Base-by-base conservation (phyloP, 2,329 filamentous ascomycete genomes). In the Septoria petroselini region DNA sequence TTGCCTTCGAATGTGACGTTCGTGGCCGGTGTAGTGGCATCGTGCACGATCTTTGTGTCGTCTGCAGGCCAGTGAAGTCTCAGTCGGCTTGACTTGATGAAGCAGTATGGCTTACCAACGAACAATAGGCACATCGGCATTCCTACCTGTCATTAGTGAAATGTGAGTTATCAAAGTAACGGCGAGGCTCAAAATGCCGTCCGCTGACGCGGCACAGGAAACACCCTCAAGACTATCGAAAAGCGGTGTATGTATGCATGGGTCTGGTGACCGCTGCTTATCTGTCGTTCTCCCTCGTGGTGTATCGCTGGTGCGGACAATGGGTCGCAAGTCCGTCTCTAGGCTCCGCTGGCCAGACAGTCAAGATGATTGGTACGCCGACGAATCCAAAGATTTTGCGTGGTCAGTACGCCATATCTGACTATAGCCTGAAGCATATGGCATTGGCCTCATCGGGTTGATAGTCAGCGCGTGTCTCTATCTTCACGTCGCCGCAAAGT, bases 91-190 rank as follows among this genome's bases (percentile, higher is more conserved):
- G 35, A 17, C 9, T 15, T 9, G 15, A 38, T 15, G 17, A 7
- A 8, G 5, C 17, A 18, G 6, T 3, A 19, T 3, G 17, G 35
- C 35, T 38, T 15, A 38, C 35, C 19, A 15, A 37, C 21, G 35
- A n/a, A 8, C 19, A 78, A 23, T 15, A 47, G 43, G 77, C 14
- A 83, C 80, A 0, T 78, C 76, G 0, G 79, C 79, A 1, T 85
- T 84, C 60, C 67, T 85, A 1, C 80, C 81, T 3, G 79, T 85
- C 50, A 84, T 85, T 45, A 79, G 77, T 0, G 83, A 85, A 68
- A 85, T 85, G 43, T 47, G 35, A 47, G 43, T 30, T 25, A 7
- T 8, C 15, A 17, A 15, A 9, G n/a, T 17, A 3, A 7, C 21
- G 14, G 9, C 25, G 4, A 3, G 3, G 18, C n/a, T 12, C 2